Base-by-base conservation (phyloP, 495 filamentous ascomycete species). In the Annulohypoxylon bovei region DNA sequence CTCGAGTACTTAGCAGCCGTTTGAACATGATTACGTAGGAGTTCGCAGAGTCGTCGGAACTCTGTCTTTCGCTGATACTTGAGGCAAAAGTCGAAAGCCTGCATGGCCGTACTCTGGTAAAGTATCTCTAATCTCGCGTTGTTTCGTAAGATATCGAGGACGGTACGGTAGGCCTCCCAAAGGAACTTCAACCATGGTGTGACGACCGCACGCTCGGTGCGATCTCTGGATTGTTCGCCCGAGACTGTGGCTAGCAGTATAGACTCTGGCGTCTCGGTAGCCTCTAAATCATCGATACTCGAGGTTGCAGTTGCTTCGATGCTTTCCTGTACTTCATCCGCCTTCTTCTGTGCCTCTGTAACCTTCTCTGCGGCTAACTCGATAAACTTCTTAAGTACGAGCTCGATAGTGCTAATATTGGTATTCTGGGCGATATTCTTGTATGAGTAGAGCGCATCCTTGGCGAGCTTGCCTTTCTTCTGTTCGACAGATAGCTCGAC, bases 381-480 rank as follows among this genome's bases (percentile, higher is more conserved):
- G 82, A 98, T 98, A 81, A 99, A 99, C 74, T 90, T 93, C 81
- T 96, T 96, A 64, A 98, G 88, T 50, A 99, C 96, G 59, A 96
- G 80, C 89, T 99, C 95, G 79, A 99, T 99, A 35, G 96, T 98
- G 72, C 89, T 93, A 58, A 99, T 94, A 75, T 97, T 99, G 71
- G 95, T 97, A 83, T 98, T 99, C 81, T 99, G 95, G 50, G 93
- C 92, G 71, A 97, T 97, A 79, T 99, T 99, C 87, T 99, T 99
- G 88, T 99, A 99, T 75, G 97, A 94, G 76, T 98, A 99, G 28
- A 99, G 86, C 54, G 95, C 95, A 86, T 99, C 95, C 85, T 99
- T 99, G 80, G 95, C 95, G 28, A 94, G 86, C 81, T 98, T 99
- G 64, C 95, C 95, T 81, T 98, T 98, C 82, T 94, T 91, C 73